Percentiles rank a stretch among this genome's conserved stretches.
phyloP scores from a whole-genome alignment of 208 protist species.

The Crithidia thermophila region DNA sequence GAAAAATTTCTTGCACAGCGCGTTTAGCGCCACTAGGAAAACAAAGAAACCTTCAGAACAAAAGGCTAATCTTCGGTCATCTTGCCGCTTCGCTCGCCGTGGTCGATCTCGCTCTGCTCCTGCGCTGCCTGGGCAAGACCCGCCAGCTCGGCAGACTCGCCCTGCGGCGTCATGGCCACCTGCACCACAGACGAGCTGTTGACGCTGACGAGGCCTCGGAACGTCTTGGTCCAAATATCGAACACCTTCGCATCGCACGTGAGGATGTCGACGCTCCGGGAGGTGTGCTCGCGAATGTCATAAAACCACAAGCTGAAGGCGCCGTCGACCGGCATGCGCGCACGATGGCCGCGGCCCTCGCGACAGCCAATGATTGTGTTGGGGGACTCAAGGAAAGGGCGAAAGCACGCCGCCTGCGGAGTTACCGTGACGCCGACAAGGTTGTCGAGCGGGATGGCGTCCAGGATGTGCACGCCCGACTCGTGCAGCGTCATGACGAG shows the following conservation, averaged over 20 bases:
- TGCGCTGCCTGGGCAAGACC: slow-evolving; percentile 39
- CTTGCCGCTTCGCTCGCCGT: slow-evolving; percentile 4
- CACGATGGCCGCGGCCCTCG: slow-evolving; percentile 58
- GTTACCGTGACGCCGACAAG: slow-evolving; percentile 73
- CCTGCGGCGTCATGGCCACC: slow-evolving; percentile 41
- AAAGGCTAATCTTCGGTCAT: background rate
- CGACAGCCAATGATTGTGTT: slow-evolving; percentile 64
- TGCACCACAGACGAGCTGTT: slow-evolving; percentile 82
- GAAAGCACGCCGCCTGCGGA: slow-evolving; percentile 46
- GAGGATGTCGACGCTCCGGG: slow-evolving; percentile 61
- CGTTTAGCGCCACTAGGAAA: background rate
- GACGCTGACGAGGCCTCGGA: slow-evolving; percentile 74
- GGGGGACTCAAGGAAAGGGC: slow-evolving; percentile 44
- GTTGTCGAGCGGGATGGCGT: slow-evolving; percentile 55
- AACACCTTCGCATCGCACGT: slow-evolving; percentile 75
- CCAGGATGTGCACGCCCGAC: slow-evolving; percentile 49
- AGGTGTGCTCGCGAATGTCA: slow-evolving; percentile 28
- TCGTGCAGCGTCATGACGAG: slow-evolving; percentile 64
- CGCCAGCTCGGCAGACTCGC: slow-evolving; percentile 25
- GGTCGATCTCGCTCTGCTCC: slow-evolving; percentile 35
- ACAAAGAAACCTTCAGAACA: background rate
- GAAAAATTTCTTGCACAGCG: background rate
- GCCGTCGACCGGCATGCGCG: slow-evolving; percentile 54
- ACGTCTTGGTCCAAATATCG: slow-evolving; percentile 77
- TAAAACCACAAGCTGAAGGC: slow-evolving; percentile 81